phyloP scores from a whole-genome alignment of 805 yeast species.

The Kurtzmaniella cleridarum region DNA sequence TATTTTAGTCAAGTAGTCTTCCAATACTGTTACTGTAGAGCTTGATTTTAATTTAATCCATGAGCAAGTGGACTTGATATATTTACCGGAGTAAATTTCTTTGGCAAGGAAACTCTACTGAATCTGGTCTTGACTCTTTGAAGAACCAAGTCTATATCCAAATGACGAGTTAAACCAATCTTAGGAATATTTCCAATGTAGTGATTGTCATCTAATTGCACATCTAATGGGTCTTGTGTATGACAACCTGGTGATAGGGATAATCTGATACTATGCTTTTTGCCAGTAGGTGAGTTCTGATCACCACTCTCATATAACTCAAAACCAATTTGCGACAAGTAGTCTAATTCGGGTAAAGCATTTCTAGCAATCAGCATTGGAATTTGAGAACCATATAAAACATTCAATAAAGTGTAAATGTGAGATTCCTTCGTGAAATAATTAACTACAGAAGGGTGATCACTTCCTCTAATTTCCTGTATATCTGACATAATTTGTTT shows the following conservation, averaged over 20 bases:
- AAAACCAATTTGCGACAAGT: constrained; percentile 88
- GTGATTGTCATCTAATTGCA: constrained; percentile 92
- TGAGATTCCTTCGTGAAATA: constrained; percentile 97
- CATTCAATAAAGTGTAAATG: constrained; percentile 86
- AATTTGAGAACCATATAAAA: constrained; percentile 83
- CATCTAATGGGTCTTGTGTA: constrained; percentile 95
- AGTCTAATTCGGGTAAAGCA: constrained; percentile 94
- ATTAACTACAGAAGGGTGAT: constrained; percentile 77
- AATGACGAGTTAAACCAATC: constrained; percentile 82
- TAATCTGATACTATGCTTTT: constrained; percentile 83
- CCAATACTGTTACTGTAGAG: too few relatives aligned
- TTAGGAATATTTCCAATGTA: constrained; percentile 95
- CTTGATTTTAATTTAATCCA: constrained; percentile 13
- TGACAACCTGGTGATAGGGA: constrained; percentile 98
- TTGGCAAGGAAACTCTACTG: constrained; percentile 83
- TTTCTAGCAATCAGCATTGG: constrained; percentile 96
- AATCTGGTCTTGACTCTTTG: constrained; percentile 79
- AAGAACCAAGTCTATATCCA: constrained; percentile 84
- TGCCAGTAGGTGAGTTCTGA: constrained; percentile 51
- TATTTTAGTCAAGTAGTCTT: neutral
- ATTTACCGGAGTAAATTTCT: constrained; percentile 84
- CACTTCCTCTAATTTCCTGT: constrained; percentile 69
- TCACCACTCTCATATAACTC: constrained; percentile 86
- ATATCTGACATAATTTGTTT: constrained; percentile 80
- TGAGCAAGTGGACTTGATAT: constrained; percentile 60